These are phyloP conservation scores for Amanita rubescens DNA, from an alignment of 768 basidiomycete genomes.

Conservation along the genomic window DNA sequence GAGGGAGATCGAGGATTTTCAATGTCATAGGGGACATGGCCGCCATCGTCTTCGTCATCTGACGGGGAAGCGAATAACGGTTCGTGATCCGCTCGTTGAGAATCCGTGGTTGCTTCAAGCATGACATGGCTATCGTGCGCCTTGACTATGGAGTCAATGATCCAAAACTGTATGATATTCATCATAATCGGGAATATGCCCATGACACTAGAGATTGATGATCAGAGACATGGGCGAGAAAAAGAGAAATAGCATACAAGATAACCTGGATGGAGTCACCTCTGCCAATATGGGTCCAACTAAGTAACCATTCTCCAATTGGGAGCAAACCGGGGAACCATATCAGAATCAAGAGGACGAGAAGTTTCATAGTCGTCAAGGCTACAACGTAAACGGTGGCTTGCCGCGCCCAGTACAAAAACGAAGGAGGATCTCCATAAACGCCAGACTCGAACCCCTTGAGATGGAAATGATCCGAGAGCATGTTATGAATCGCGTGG, in stretches of 20 bases:
- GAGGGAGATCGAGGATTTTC: conserved; percentile 35
- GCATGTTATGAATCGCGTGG: conserved; percentile 52
- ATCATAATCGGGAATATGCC: conserved; percentile 84
- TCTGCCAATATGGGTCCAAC: conserved; percentile 60
- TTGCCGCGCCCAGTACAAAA: conserved; percentile 68
- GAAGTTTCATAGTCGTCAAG: conserved; percentile 83
- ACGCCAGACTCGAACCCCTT: conserved; percentile 82
- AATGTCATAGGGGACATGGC: conserved; percentile 30
- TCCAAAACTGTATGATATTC: conserved; percentile 91
- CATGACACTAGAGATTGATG: conserved; percentile 62
- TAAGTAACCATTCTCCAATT: conserved; percentile 82
- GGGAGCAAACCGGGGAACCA: conserved; percentile 63
- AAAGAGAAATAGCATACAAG: conserved; percentile 47
- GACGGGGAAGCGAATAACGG: conserved; percentile 51
- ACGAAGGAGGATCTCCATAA: conserved; percentile 79
- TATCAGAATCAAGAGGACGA: conserved; percentile 72
- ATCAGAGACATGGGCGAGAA: background rate
- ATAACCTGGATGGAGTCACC: conserved; percentile 68
- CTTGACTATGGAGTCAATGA: conserved; percentile 92
- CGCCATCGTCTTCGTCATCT: conserved; percentile 52
- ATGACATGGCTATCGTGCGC: conserved; percentile 32
- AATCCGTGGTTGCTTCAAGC: conserved; percentile 33
- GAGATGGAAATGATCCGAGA: conserved; percentile 55
- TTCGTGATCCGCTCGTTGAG: conserved; percentile 40
- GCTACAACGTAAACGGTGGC: conserved; percentile 77